A percentile compares a stretch with the other conserved stretches of the same genome.
Conservation (phyloP, 2,329 filamentous ascomycete species). For the Arthrobotrys musiformis region DNA sequence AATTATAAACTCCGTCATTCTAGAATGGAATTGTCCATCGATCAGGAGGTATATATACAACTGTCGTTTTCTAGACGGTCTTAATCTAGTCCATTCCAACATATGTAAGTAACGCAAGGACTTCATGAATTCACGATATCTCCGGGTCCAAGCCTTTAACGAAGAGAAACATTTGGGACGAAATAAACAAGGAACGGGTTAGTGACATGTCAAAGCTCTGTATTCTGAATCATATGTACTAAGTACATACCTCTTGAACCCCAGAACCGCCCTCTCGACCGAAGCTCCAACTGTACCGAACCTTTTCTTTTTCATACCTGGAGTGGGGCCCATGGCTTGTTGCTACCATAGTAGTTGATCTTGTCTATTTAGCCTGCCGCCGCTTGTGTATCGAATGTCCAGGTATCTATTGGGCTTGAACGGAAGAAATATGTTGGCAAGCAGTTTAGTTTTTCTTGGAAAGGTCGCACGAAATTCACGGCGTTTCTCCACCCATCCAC, state of each 20-base stretch:
- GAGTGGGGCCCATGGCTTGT: no score
- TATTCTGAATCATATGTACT: background rate
- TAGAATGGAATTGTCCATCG: background rate
- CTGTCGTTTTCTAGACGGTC: background rate
- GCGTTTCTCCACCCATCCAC: background rate
- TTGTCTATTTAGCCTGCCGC: conserved; percentile 17
- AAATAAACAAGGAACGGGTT: conserved; percentile 2
- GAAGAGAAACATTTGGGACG: conserved; percentile 25
- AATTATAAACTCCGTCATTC: background rate
- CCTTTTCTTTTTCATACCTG: background rate
- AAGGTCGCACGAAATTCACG: conserved; percentile 9
- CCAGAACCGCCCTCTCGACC: conserved; percentile 2
- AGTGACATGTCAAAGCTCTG: background rate
- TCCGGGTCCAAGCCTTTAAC: background rate
- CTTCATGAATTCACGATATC: background rate
- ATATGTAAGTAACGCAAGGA: no score
- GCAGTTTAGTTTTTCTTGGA: background rate
- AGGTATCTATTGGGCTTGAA: conserved; percentile 1
- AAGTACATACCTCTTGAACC: background rate
- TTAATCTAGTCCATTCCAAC: background rate
- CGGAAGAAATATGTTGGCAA: background rate
- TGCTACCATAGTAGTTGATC: no score
- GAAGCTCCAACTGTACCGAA: background rate
- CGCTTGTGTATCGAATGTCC: background rate
- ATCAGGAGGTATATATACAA: background rate